Evolutionary conservation across 2,329 filamentous ascomycete genomes (phyloP), one percentile per base, ranked within the genome.

Genomic region (Trichoderma cornu-damae): DNA sequence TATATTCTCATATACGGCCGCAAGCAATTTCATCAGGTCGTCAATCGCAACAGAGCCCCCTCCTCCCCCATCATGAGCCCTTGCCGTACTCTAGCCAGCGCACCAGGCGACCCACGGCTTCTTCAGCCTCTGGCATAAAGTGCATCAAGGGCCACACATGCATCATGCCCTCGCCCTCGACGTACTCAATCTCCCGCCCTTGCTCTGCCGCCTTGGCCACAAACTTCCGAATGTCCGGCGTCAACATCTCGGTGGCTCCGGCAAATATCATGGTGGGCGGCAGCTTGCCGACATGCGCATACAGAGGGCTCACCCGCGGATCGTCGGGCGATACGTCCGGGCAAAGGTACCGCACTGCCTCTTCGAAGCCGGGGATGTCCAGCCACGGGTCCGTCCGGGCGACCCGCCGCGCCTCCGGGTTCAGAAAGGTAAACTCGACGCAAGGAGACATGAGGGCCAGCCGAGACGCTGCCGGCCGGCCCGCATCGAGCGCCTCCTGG

Each of bases 121-220:
- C 53, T 14, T 55, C 60, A 3, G 63, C 67, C 57, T 71, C 69
- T 24, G 63, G 62, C 3, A 69, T 62, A 6, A 55, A 55, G 18
- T 67, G 63, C 4, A 70, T 37, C 32, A 70, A 20, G 4, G 67
- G 67, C 68, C 69, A 71, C 7, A 67, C 67, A 32, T 71, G 69
- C 47, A 70, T 61, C 69, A 71, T 66, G 5, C 66, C 67, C 59
- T 66, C 63, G 12, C 69, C 68, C 12, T 65, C 40, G 4, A 70
- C 61, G 8, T 69, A 48, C 32, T 67, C 67, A 20, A 66, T 65
- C 35, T 68, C 61, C 11, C 64, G 58, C 4, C 66, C 67, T 9
- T 63, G 57, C 6, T 63, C 63, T 58, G 52, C 61, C 9, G 60
- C 68, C 57, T 65, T 66, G 6, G 63, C 60, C 6, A 63, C 69